Evolutionary conservation across 257 asterid species (phyloP).

Genomic region (Solanum pinnatisectum): DNA sequence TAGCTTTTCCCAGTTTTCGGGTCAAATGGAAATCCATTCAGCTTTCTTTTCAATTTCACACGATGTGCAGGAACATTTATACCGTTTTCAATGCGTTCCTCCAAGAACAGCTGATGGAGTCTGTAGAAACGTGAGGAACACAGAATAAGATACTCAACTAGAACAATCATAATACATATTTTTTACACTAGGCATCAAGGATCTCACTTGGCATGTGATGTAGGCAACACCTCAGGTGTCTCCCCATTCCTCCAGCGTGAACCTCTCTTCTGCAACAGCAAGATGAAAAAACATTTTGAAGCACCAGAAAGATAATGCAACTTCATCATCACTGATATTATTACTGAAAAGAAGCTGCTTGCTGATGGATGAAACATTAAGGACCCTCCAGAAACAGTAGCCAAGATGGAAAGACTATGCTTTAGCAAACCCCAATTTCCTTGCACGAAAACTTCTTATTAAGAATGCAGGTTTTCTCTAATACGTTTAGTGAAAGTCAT

Average conservation of each 20-base stretch:
- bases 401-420: background rate
- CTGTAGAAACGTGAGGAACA: conserved; percentile 32
- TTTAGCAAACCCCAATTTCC: background rate
- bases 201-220: conserved; percentile 80
- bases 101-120: conserved; percentile 78
- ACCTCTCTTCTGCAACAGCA: conserved; percentile 56
- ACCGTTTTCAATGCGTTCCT: conserved; percentile 63
- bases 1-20: conserved; percentile 64
- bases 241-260: conserved; percentile 63
- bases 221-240: conserved; percentile 50
- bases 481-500: background rate
- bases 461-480: background rate
- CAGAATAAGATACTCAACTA: background rate
- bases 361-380: background rate
- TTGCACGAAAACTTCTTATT: background rate
- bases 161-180: background rate
- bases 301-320: conserved; percentile 1
- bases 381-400: background rate
- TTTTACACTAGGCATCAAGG: conserved; percentile 1
- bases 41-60: conserved; percentile 71
- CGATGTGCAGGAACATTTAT: conserved; percentile 41
- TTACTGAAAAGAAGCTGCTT: background rate
- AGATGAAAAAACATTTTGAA: background rate
- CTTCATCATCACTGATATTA: background rate
- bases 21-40: conserved; percentile 72